phyloP scores from a whole-genome alignment of 2,329 filamentous ascomycete species.

The Talaromyces verruculosus region DNA sequence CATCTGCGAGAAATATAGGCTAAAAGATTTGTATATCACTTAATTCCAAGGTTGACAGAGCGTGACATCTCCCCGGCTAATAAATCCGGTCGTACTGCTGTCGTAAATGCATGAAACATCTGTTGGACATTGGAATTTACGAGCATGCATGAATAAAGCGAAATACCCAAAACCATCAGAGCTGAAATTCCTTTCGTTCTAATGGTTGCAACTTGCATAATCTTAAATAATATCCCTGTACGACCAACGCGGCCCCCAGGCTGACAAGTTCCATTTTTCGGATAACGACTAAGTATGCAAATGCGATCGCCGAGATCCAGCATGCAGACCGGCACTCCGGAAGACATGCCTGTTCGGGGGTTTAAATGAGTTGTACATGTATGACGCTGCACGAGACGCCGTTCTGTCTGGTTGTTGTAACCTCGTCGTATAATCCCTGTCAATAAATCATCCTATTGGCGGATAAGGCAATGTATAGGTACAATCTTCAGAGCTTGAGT shows the following conservation, averaged over 20 bases:
- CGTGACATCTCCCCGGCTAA: neutral
- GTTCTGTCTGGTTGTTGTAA: neutral
- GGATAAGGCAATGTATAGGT: neutral
- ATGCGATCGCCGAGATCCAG: neutral
- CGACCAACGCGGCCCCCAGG: neutral
- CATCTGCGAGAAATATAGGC: neutral
- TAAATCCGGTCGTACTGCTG: neutral
- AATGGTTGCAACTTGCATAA: neutral
- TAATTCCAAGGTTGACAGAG: neutral
- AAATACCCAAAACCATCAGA: neutral
- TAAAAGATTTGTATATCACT: neutral
- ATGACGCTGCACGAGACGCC: neutral
- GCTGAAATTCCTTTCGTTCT: neutral
- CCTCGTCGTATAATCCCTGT: neutral
- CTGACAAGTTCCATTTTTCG: neutral
- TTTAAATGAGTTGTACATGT: neutral
- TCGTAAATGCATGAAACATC: neutral
- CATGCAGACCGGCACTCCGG: neutral
- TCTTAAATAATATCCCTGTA: neutral
- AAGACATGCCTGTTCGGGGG: neutral
- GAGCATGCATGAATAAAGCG: neutral
- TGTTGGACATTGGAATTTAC: neutral
- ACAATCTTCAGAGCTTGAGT: neutral
- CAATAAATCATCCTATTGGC: neutral
- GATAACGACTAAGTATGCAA: neutral